Percentiles rank a stretch among this genome's conserved stretches.
phyloP scores from a whole-genome alignment of 169 alveolate species.

The Plasmodium sp. region DNA sequence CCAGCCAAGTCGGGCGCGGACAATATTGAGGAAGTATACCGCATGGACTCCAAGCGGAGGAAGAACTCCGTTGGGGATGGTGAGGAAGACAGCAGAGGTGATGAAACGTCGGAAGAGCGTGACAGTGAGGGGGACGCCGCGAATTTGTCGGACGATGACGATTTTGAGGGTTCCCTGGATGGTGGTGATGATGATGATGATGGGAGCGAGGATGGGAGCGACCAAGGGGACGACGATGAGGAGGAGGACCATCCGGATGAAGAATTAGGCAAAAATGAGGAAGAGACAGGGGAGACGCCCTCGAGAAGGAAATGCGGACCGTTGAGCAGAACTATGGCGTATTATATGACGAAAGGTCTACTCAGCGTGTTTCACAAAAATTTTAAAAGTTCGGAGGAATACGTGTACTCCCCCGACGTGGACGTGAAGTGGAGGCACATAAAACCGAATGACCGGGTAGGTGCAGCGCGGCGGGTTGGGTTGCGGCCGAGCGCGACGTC shows the following conservation, averaged over 20 bases:
- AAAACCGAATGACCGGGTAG: slow-evolving; percentile 29
- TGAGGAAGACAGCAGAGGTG: background rate
- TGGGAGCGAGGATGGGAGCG: background rate
- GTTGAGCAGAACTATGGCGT: slow-evolving; percentile 13
- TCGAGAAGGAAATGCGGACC: background rate
- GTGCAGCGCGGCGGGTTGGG: background rate
- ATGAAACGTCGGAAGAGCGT: background rate
- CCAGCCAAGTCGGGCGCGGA: slow-evolving; percentile 6
- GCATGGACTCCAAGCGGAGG: background rate
- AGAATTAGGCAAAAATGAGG: background rate
- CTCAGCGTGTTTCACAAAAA: slow-evolving; percentile 26
- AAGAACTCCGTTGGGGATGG: background rate
- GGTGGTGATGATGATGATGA: slow-evolving; percentile 8
- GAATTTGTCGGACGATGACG: background rate
- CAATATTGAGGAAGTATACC: slow-evolving; percentile 10
- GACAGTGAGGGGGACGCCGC: slow-evolving; percentile 1
- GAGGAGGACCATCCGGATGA: background rate
- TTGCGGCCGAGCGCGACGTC: background rate
- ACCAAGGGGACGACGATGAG: background rate
- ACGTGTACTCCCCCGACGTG: slow-evolving; percentile 24
- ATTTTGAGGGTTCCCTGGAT: background rate
- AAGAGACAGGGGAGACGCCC: background rate
- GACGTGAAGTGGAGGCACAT: slow-evolving; percentile 48
- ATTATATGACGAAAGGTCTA: slow-evolving; percentile 53
- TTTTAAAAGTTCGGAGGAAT: slow-evolving; percentile 55